Base-by-base conservation (phyloP, 73 alveolate species). In the Blepharisma japonicum region DNA sequence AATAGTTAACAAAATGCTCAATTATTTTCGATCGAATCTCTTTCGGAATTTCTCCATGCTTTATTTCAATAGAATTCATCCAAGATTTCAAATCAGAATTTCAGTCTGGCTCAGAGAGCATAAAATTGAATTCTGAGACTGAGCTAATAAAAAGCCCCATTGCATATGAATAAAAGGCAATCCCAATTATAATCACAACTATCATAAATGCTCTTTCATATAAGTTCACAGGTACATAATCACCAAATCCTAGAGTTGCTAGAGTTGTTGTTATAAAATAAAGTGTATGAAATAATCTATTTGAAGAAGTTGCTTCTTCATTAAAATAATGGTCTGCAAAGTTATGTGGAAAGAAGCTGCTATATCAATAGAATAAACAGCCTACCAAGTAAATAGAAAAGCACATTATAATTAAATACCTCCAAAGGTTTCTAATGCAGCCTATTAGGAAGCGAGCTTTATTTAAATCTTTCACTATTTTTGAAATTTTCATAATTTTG, bases 161-260 rank as follows among this genome's bases (percentile, higher is more conserved):
- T 2, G 21, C 53, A 4, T 21, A 61, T 27, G 77, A 9, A 61
- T 21, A 61, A 21, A 61, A 61, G n/a, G 50, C 21, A 25, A 61
- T 21, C 21, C 77, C 77, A 61, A 61, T 21, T 1, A 61, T 11
- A 9, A 61, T 25, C 6, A 61, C 50, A 21, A 61, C n/a, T 9
- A 61, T 38, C 38, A 61, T n/a, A 38, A 61, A 61, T 11, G 77
- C 14, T 27, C 14, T 25, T 61, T 61, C 77, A 61, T 61, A 61
- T 11, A 38, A n/a, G 4, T 61, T 61, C 2, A 11, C 21, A 61
- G 77, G 77, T 61, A 20, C 14, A 38, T 61, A 61, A 61, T 61
- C 77, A 2, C 77, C 77, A 27, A 11, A 61, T 61, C 77, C 77
- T 21, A 61, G 14, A 21, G 77, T 61, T 9, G 77, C 77, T 1